Evolutionary conservation across 345 rosid species (phyloP).

Genomic region (Sisymbrium altissimum): DNA sequence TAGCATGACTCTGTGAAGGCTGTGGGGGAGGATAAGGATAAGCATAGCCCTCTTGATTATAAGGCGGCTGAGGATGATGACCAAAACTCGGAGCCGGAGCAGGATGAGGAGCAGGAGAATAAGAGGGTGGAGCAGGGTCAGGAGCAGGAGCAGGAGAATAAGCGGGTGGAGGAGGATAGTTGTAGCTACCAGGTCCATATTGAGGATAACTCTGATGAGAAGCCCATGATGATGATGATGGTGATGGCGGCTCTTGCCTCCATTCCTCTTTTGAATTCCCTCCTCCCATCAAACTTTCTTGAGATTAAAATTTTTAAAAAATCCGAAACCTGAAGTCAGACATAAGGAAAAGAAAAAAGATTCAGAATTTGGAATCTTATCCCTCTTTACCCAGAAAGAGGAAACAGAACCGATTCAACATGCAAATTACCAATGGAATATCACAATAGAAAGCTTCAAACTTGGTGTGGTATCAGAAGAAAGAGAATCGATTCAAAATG

Average conservation of each 20-base stretch:
- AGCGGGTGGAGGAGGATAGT: conserved; percentile 35
- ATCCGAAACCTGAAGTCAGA: conserved; percentile 6
- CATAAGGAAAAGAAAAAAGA: not conserved
- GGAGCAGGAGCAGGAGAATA: conserved; percentile 21
- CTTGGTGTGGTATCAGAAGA: not conserved
- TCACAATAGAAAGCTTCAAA: not conserved
- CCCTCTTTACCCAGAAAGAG: not conserved
- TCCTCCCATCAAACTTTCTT: conserved; percentile 56
- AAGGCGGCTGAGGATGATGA: conserved; percentile 21
- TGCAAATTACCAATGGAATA: not conserved
- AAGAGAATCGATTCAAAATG: not conserved
- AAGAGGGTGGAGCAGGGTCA: not conserved
- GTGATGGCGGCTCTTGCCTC: conserved; percentile 18
- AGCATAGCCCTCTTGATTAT: conserved; percentile 28
- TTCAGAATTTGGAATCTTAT: conserved; percentile 14
- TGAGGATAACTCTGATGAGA: conserved; percentile 38
- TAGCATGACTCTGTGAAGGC: conserved; percentile 14
- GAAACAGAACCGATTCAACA: not conserved
- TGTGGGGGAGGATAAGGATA: conserved; percentile 33
- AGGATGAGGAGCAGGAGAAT: conserved; percentile 7
- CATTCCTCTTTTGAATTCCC: conserved; percentile 54
- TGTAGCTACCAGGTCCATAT: conserved; percentile 47
- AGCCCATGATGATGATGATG: conserved; percentile 55
- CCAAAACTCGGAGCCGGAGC: not conserved
- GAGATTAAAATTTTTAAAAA: not conserved